A percentile compares a stretch with the other conserved stretches of the same genome.
These are phyloP conservation scores for Leishmania aethiopica DNA, from an alignment of 208 protist genomes.

Conservation along the genomic window DNA sequence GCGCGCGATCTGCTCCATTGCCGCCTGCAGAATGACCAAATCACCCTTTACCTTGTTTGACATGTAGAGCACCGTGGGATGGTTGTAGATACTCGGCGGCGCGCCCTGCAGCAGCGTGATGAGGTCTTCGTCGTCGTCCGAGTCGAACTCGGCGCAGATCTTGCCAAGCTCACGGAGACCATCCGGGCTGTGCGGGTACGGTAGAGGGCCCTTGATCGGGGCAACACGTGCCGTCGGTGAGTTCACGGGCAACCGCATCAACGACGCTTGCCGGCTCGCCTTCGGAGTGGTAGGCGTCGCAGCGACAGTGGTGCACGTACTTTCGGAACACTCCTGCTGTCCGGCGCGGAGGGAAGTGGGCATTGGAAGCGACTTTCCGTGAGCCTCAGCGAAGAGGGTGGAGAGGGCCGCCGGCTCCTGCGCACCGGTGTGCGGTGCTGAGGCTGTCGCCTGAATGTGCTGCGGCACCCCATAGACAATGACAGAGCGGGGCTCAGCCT, in stretches of 20 bases:
- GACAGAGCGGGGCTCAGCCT: constrained; percentile 13
- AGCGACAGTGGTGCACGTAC: neutral
- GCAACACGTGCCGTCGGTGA: too few relatives aligned
- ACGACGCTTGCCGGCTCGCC: neutral
- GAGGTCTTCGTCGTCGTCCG: constrained; percentile 23
- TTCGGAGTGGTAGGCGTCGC: neutral
- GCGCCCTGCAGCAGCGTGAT: constrained; percentile 26
- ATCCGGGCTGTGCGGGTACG: constrained; percentile 47
- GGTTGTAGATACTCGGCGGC: constrained; percentile 38
- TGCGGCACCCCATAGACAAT: constrained; percentile 30
- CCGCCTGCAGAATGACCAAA: constrained; percentile 37
- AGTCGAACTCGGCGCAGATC: constrained; percentile 3
- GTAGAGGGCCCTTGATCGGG: constrained; percentile 25
- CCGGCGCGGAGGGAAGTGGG: neutral
- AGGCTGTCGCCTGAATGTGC: neutral
- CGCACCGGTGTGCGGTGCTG: too few relatives aligned
- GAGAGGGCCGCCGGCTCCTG: neutral
- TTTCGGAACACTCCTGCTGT: neutral
- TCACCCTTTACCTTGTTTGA: constrained; percentile 48
- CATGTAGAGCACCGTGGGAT: constrained; percentile 65
- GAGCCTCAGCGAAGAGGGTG: neutral
- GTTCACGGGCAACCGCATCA: neutral
- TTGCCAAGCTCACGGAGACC: constrained; percentile 34
- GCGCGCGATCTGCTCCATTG: constrained; percentile 48
- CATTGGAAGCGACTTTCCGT: neutral